Evolutionary conservation across 2,329 filamentous ascomycete species (phyloP).

Genomic region (Apiospora kogelbergensis): DNA sequence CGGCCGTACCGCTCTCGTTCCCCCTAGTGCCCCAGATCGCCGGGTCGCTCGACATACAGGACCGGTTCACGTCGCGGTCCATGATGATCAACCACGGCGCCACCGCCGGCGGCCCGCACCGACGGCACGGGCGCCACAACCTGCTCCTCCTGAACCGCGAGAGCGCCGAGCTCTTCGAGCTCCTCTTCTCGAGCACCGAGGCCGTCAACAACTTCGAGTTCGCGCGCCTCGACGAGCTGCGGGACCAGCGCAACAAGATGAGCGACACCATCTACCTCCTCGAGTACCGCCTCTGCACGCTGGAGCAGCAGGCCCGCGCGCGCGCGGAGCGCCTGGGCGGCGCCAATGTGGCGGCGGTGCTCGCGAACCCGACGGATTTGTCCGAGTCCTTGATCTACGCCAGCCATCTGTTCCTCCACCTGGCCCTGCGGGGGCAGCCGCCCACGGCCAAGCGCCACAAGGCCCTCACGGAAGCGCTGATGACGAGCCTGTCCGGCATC

Average conservation of each 20-base stretch:
- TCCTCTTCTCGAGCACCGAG: slow-evolving; percentile 28
- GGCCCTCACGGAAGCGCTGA: slow-evolving; percentile 27
- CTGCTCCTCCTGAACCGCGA: slow-evolving; percentile 27
- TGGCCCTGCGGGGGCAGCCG: slow-evolving; percentile 31
- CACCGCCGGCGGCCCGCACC: too few species aligned
- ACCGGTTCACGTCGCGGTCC: slow-evolving; percentile 27
- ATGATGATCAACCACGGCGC: slow-evolving; percentile 21
- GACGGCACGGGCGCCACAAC: slow-evolving; percentile 14
- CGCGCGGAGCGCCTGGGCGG: slow-evolving; percentile 13
- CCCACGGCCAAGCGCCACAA: slow-evolving; percentile 30
- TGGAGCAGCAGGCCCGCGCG: slow-evolving; percentile 25
- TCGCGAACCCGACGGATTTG: slow-evolving; percentile 22
- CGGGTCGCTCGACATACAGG: slow-evolving; percentile 26
- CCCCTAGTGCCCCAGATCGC: slow-evolving; percentile 30
- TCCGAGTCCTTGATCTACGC: slow-evolving; percentile 30
- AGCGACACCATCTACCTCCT: slow-evolving; percentile 33
- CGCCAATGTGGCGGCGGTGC: too few species aligned
- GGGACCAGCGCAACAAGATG: slow-evolving; percentile 27
- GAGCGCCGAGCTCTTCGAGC: slow-evolving; percentile 28
- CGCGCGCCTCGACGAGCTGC: slow-evolving; percentile 27
- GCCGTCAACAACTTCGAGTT: slow-evolving; percentile 33
- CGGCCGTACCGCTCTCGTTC: slow-evolving; percentile 28
- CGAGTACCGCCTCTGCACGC: slow-evolving; percentile 31
- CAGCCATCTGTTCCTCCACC: slow-evolving; percentile 31
- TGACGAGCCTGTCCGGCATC: slow-evolving; percentile 26